Base-by-base conservation (phyloP, 129 eudicot genomes). In the Flaveria sonorensis region DNA sequence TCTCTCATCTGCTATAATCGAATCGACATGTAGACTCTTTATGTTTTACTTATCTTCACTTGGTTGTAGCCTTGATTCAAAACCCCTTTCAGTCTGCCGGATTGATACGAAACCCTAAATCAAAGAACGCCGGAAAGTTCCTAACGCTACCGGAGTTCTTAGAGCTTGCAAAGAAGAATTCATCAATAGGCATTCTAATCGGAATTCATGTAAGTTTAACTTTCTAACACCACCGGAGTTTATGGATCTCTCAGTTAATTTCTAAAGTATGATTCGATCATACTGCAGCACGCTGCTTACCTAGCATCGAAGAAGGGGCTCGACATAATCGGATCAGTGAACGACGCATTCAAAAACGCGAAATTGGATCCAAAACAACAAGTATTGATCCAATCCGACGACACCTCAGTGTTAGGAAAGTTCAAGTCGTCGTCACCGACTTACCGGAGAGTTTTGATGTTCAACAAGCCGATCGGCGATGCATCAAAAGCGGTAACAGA, bases 221-320 rank as follows among this genome's bases (percentile, higher is more conserved):
- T 11, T 45, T 45, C 36, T 20, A 48, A 64, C 63, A 21, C 3
- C 18, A 20, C 50, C 15, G 2, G 32, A 72, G 43, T 39, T 36
- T 43, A n/a, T 30, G 16, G 76, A 72, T 5, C 4, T 7, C 8
- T 15, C 79, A 70, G 88, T 88, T 66, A 74, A 70, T 30, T 45
- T 51, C 71, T 61, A 23, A 76, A 56, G 4, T 70, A 3, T 73
- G n/a, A 45, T 23, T 71, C 4, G 4, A 24, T 77, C 30, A 36
- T 56, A 59, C 50, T 39, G 40, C 79, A 94, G 99, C 84, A 91
- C 30, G 96, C 99, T 21, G 89, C 94, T 18, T 89, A 83, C 82
- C 83, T 91, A 42, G 99, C 97, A 70, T 77, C 96, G 20, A 83
- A 83, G 73, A 85, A 89, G 70, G 92, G 92, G n/a, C 87, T 92